Conservation (phyloP, 169 alveolate genomes). For the Eimeria brunetti region DNA sequence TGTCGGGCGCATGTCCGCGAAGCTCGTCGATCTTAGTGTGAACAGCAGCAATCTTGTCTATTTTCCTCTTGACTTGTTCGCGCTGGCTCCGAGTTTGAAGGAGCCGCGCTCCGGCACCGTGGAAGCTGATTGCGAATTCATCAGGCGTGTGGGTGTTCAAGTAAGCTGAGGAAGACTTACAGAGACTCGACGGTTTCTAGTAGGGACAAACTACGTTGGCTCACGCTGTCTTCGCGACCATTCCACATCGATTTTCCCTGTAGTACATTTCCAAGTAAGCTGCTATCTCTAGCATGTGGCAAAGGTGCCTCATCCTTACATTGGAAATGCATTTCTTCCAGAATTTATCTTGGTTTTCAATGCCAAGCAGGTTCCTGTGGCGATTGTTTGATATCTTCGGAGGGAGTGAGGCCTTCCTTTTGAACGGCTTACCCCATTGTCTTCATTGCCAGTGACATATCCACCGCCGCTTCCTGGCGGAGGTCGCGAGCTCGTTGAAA, state of each 20-base stretch:
- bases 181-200: constrained; percentile 59
- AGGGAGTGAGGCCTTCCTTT: neutral
- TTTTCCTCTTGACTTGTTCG: constrained; percentile 64
- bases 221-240: constrained; percentile 69
- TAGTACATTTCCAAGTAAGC: neutral
- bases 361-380: constrained; percentile 68
- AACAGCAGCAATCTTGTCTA: constrained; percentile 68
- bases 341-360: constrained; percentile 54
- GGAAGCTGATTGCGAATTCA: constrained; percentile 17
- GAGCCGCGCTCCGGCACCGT: constrained; percentile 68
- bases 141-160: neutral
- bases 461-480: constrained; percentile 74
- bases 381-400: neutral
- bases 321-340: constrained; percentile 61
- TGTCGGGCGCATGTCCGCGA: constrained; percentile 66
- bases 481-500: constrained; percentile 61
- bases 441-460: constrained; percentile 74
- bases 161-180: neutral
- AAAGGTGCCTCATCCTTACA: neutral
- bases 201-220: constrained; percentile 62
- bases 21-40: constrained; percentile 68
- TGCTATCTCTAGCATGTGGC: neutral
- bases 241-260: constrained; percentile 65
- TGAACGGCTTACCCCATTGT: constrained; percentile 57
- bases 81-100: constrained; percentile 74